phyloP scores from a whole-genome alignment of 1,284 basidiomycete genomes.

The Ganoderma meredithae region DNA sequence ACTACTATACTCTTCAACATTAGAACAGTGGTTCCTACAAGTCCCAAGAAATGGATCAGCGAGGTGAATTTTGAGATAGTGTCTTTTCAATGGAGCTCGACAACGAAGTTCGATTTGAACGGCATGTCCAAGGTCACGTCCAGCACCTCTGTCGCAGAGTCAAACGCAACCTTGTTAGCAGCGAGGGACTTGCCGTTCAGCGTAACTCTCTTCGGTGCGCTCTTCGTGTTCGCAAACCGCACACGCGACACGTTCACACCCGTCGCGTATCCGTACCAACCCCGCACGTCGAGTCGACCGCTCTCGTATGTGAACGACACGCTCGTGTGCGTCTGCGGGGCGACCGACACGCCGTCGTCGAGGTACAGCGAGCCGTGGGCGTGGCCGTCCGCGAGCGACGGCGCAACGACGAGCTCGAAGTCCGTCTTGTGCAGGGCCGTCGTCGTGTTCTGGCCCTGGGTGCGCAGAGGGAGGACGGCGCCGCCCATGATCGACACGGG shows the following conservation, averaged over 20 bases:
- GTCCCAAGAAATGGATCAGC: too few species aligned
- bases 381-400: conserved; percentile 48
- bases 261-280: conserved; percentile 56
- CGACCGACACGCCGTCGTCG: conserved; percentile 69
- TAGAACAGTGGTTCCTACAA: too few species aligned
- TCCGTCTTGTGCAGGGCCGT: conserved; percentile 58
- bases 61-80: too few species aligned
- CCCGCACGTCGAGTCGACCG: conserved; percentile 53
- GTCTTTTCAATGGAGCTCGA: conserved; percentile 34
- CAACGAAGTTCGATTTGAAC: conserved; percentile 46
- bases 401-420: conserved; percentile 71
- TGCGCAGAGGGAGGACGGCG: conserved; percentile 61
- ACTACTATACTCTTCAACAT: too few species aligned
- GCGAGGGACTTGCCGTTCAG: conserved; percentile 43
- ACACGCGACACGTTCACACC: conserved; percentile 55
- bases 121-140: conserved; percentile 48
- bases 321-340: conserved; percentile 49
- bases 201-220: conserved; percentile 44
- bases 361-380: conserved; percentile 64
- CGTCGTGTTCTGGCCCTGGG: conserved; percentile 65
- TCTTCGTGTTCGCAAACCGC: conserved; percentile 51
- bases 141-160: conserved; percentile 55
- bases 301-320: conserved; percentile 53
- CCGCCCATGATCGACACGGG: conserved; percentile 71
- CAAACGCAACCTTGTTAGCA: conserved; percentile 39